Percentiles rank a stretch among this genome's conserved stretches.
Conservation (phyloP, 2,329 filamentous ascomycete species). For the Venturia carpophila region DNA sequence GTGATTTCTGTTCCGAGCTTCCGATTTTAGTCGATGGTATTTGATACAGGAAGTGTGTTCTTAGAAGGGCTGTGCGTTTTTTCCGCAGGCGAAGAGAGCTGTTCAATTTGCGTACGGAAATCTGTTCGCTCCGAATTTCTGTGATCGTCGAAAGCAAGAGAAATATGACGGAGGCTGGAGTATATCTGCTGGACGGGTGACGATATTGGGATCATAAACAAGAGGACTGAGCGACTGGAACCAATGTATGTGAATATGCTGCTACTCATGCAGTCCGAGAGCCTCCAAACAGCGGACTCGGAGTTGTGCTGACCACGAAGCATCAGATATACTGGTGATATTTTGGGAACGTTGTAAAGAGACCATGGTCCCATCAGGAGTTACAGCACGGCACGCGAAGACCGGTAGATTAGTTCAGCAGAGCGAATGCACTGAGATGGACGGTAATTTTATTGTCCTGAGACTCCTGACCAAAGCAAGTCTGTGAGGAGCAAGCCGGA, state of each 20-base stretch:
- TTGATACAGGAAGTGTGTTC: not conserved
- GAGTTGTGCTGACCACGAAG: not conserved
- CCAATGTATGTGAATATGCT: slow-evolving; percentile 11
- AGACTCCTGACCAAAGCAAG: no score
- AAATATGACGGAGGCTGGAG: not conserved
- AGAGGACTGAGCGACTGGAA: not conserved
- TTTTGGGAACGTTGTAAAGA: not conserved
- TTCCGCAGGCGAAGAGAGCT: not conserved
- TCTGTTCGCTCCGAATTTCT: not conserved
- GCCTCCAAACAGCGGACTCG: not conserved
- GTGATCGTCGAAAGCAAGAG: not conserved
- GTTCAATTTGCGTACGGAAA: not conserved
- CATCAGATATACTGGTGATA: slow-evolving; percentile 1
- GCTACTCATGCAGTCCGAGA: not conserved
- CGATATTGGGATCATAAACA: no score
- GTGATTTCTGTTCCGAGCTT: not conserved
- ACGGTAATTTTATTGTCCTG: not conserved
- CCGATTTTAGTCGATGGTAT: not conserved
- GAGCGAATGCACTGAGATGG: not conserved
- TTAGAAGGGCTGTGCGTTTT: not conserved
- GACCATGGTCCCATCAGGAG: not conserved
- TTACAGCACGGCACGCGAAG: not conserved
- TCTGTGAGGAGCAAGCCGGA: not conserved
- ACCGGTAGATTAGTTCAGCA: not conserved
- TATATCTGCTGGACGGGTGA: not conserved